These are phyloP conservation scores for Ophiostoma australiae DNA, from an alignment of 2,329 filamentous ascomycete genomes.

Conservation along the genomic window DNA sequence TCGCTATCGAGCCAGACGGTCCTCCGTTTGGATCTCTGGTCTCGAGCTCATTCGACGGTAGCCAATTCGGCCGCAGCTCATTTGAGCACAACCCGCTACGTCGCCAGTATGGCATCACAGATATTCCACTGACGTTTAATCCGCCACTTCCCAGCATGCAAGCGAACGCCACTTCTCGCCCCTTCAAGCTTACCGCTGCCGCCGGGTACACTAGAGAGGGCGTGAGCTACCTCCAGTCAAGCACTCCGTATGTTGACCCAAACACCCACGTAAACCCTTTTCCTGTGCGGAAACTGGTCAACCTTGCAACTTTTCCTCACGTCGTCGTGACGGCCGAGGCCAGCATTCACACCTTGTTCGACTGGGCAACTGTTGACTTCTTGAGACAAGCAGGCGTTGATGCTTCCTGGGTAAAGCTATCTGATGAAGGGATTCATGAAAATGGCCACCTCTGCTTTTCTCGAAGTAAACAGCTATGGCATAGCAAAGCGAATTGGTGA, in stretches of 20 bases:
- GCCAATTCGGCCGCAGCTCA: background rate
- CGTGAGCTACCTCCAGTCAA: constrained; percentile 27
- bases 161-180: background rate
- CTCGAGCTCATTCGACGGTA: background rate
- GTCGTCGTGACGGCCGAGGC: constrained; percentile 49
- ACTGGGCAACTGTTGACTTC: constrained; percentile 51
- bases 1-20: constrained; percentile 50
- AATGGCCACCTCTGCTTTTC: constrained; percentile 54
- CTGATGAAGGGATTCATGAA: constrained; percentile 42
- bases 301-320: constrained; percentile 46
- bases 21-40: constrained; percentile 41
- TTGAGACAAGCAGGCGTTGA: constrained; percentile 48
- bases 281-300: constrained; percentile 39
- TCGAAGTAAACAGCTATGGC: constrained; percentile 48
- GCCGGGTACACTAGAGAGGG: constrained; percentile 16
- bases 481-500: constrained; percentile 34
- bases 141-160: constrained; percentile 32
- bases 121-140: constrained; percentile 39
- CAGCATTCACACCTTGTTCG: constrained; percentile 50
- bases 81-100: background rate
- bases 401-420: constrained; percentile 43
- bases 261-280: background rate
- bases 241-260: background rate
- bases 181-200: background rate
- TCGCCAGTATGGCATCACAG: constrained; percentile 25